Evolutionary conservation across 192 early-diverging fungal genomes (phyloP), one percentile per base, ranked within the genome.

Genomic region (Haplosporangium gracile): DNA sequence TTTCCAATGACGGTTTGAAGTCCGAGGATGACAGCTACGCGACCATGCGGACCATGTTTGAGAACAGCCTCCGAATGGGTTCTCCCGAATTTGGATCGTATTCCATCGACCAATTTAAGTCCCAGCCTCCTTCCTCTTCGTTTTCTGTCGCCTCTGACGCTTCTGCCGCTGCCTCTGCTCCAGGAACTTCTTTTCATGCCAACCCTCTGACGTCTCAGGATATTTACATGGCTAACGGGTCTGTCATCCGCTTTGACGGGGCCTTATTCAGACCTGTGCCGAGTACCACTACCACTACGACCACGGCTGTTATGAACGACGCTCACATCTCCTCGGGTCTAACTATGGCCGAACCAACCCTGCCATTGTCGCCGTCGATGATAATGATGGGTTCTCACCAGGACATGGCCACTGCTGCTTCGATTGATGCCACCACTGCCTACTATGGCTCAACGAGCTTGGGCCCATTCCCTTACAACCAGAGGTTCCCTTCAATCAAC

Each of bases 231-330:
- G 57, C 82, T 11, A 74, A 85, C 40, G 82, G 82, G 20, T 72
- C 73, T 29, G 36, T 76, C 1, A 72, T 72, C 34, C 78, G 73
- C 8, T 85, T 85, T 29, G 77, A 85, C 63, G 82, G 82, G 5
- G 39, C 77, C 0, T 36, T 40, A 9, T 65, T 65, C 29, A 7
- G 60, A 65, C 60, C 60, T 65, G 26, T 60, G n/a, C 55, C 60
- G 10, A 32, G 29, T 0, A 29, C 60, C 26, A 32, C 60, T 8
- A 29, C 29, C 8, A 10, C 60, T 1, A 32, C 11, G 29, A 65
- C 11, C 10, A 10, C 55, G 5, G 13, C 60, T 4, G 4, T 65
- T 2, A 65, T 65, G 60, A 32, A 65, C 26, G 32, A 32, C 60
- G 29, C 29, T 32, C 29, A 65, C 10, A 26, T 65, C 2, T 26